Evolutionary conservation across 2,329 filamentous ascomycete genomes (phyloP).

Genomic region (Ophiocordyceps robertsii): DNA sequence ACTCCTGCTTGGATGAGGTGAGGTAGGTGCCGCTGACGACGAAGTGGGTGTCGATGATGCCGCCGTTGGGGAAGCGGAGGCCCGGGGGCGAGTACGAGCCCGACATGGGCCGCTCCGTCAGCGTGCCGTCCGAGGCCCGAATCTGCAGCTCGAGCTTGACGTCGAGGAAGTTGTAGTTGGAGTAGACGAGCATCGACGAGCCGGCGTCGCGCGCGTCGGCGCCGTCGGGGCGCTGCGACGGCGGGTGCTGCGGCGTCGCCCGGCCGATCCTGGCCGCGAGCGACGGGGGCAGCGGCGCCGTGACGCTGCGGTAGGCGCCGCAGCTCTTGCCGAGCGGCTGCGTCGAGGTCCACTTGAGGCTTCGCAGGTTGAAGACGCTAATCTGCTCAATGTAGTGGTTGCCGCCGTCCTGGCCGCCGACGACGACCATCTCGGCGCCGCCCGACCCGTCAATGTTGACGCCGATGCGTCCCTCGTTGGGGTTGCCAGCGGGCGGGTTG

Average conservation of each 20-base stretch:
- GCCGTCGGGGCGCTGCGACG: constrained; percentile 29
- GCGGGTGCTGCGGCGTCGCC: constrained; percentile 27
- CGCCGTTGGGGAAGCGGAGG: constrained; percentile 88
- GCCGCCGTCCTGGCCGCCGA: constrained; percentile 90
- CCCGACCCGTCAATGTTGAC: constrained; percentile 82
- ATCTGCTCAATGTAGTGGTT: constrained; percentile 99
- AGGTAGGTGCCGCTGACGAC: constrained; percentile 96
- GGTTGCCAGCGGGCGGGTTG: constrained; percentile 69
- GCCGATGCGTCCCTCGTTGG: constrained; percentile 78
- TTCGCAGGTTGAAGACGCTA: constrained; percentile 92
- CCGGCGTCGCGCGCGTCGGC: constrained; percentile 42
- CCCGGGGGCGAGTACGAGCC: constrained; percentile 80
- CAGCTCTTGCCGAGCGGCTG: constrained; percentile 81
- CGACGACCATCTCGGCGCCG: constrained; percentile 92
- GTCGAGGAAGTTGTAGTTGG: constrained; percentile 97
- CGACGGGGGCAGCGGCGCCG: constrained; percentile 63
- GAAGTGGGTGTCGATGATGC: constrained; percentile 89
- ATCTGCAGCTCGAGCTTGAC: constrained; percentile 93
- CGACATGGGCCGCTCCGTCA: constrained; percentile 82
- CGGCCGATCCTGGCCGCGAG: constrained; percentile 55
- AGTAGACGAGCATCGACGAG: constrained; percentile 87
- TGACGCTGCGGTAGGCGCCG: constrained; percentile 90
- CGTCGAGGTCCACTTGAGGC: constrained; percentile 89
- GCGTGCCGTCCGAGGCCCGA: constrained; percentile 65
- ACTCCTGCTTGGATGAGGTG: constrained; percentile 96